Base-by-base conservation (phyloP, 305 asterid genomes). In the Stenogyne calaminthoides region DNA sequence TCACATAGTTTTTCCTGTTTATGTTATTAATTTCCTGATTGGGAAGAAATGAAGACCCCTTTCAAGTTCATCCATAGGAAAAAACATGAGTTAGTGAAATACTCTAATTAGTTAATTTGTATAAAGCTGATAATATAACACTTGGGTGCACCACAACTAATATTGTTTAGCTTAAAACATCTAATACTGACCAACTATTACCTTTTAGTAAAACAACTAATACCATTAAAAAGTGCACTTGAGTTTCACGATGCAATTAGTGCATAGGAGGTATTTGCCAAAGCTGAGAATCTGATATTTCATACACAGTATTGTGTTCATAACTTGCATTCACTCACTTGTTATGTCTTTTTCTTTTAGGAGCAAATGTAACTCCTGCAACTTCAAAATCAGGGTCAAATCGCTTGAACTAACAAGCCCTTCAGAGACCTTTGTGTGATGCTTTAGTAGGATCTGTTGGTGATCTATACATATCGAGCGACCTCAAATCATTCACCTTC, bases 371-470 rank as follows among this genome's bases (percentile, higher is more conserved):
- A 44, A 58, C 71, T 25, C 59, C 71, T 15, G 71, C 59, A 19
- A 51, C 4, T 67, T 9, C 72, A 67, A 67, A 32, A 51, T 51
- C 62, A 2, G 72, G 42, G 11, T 54, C 61, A 9, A 34, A 51
- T 32, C 14, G 36, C 16, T 67, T 57, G 14, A 67, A 51, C 32
- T 5, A 16, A 12, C 51, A 66, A 66, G 29, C 0, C 71, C 59
- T 46, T 66, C 59, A n/a, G 58, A 44, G 9, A 25, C 71, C 0
- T n/a, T 66, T 46, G 58, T 44, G 71, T 66, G 70, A 67, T 51
- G 61, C 72, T 51, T 62, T 67, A 29, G 61, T 49, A 49, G 72
- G 47, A 51, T 49, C 61, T 0, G n/a, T 27, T 12, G 49, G 59
- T 32, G 61, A 49, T 49, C 61, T 25, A 22, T 22, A 18, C 9